These are phyloP conservation scores for Blumeria hordei DNA, from an alignment of 2,329 filamentous ascomycete species.

Conservation along the genomic window DNA sequence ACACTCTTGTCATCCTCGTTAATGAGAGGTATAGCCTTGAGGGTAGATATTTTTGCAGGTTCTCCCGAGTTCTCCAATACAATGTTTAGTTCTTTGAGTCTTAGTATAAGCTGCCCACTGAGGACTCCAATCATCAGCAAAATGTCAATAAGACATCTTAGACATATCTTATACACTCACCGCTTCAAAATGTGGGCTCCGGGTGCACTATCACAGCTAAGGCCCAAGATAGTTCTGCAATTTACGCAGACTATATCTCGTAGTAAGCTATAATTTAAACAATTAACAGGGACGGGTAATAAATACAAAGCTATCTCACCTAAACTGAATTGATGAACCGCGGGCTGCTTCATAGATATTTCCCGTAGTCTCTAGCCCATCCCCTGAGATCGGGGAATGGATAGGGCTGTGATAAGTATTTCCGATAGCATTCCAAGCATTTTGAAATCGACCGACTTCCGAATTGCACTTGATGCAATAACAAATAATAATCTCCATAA, in stretches of 20 bases:
- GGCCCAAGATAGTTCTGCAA: conserved; percentile 10
- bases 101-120: conserved; percentile 13
- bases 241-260: conserved; percentile 12
- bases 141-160: too few relatives aligned
- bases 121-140: not conserved
- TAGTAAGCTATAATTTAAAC: conserved; percentile 7
- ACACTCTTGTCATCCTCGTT: conserved; percentile 1
- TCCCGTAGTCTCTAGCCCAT: conserved; percentile 10
- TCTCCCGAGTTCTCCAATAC: conserved; percentile 8
- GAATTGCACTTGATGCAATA: conserved; percentile 12
- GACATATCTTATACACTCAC: conserved; percentile 4
- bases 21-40: conserved; percentile 7
- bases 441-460: conserved; percentile 11
- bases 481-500: conserved; percentile 10
- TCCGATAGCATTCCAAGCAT: conserved; percentile 14
- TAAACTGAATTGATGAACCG: conserved; percentile 10
- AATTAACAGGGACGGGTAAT: not conserved
- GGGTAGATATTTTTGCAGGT: conserved; percentile 6
- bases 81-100: conserved; percentile 9
- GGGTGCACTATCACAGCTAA: conserved; percentile 13
- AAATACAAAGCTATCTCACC: conserved; percentile 5
- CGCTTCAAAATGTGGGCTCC: conserved; percentile 11
- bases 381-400: conserved; percentile 5
- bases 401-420: conserved; percentile 13
- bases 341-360: conserved; percentile 7